Base-by-base conservation (phyloP, 352 stramenopile genomes). In the Phytophthora vignae region DNA sequence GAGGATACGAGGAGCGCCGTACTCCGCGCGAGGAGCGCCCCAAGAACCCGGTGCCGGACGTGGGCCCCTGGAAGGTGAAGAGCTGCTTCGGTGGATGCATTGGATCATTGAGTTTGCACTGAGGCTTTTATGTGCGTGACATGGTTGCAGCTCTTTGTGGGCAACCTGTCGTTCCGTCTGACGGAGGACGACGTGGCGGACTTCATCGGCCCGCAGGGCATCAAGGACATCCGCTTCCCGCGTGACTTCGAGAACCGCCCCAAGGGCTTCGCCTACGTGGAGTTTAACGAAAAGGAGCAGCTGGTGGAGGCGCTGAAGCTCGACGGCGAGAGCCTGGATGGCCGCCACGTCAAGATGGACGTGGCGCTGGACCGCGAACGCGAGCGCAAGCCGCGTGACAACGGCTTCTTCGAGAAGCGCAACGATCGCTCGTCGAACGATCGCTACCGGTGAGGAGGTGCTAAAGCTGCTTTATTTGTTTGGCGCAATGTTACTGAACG, bases 251-350 rank as follows among this genome's bases (percentile, higher is more conserved):
- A 90, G 19, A 79, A 92, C 66, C 85, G 86, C 15, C 81, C 85
- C 19, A 94, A 93, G 75, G 90, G 90, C 50, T 93, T 94, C 69
- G 90, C 89, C 15, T 97, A 96, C 76, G 87, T 97, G 8, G 89
- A 96, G 70, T 96, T 96, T 61, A 66, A 66, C 11, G 74, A 84
- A 31, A 90, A 85, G 52, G 84, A 96, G 31, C 69, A 78, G 48
- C 86, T 96, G 4, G 75, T 93, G 22, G 53, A 77, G 48, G 88
- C 90, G 10, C 77, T 97, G 27, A 66, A 85, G 63, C 64, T 92
- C 17, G 88, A 97, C 31, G 74, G 77, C n/a, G 49, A 56, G 22
- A 60, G 64, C 10, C 9, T 73, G 29, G 64, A 75, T 57, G 80
- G 85, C 15, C 89, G 89, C 10, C 49, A 69, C 3, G 64, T 97